A percentile compares a stretch with the other conserved stretches of the same genome.
These are phyloP conservation scores for Mortierella antarctica DNA, from an alignment of 192 early-diverging fungal species.

Conservation along the genomic window DNA sequence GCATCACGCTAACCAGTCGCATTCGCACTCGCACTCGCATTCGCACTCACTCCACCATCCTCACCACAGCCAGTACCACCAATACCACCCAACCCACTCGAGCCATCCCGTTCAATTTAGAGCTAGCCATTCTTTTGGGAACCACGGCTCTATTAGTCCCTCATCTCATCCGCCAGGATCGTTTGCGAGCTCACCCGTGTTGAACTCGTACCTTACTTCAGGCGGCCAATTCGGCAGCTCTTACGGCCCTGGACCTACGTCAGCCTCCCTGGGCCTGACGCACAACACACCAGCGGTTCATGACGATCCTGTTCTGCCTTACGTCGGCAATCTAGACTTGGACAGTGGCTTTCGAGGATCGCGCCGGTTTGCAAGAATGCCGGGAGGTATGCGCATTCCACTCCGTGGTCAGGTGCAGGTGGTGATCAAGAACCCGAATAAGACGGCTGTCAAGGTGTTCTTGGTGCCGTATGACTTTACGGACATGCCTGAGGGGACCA, in stretches of 20 bases:
- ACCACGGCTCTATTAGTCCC: conserved; percentile 15
- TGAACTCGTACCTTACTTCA: conserved; percentile 4
- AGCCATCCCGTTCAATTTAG: conserved; percentile 7
- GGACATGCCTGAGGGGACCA: conserved; percentile 76
- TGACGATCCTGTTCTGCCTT: conserved; percentile 71
- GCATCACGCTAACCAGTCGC: conserved; percentile 9
- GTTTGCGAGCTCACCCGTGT: conserved; percentile 28
- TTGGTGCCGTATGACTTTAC: conserved; percentile 82
- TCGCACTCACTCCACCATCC: conserved; percentile 19
- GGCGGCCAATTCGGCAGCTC: neutral
- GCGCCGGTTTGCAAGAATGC: conserved; percentile 49
- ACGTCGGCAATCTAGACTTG: conserved; percentile 80
- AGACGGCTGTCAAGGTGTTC: conserved; percentile 83
- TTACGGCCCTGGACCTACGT: conserved; percentile 9
- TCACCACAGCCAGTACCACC: neutral
- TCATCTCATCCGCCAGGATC: conserved; percentile 27
- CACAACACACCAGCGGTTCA: conserved; percentile 27
- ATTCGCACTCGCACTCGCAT: conserved; percentile 15
- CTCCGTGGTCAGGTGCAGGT: conserved; percentile 81
- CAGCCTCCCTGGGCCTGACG: conserved; percentile 7
- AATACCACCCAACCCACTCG: neutral
- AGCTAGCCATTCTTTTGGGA: conserved; percentile 8
- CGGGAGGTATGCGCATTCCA: conserved; percentile 75
- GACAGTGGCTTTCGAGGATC: conserved; percentile 59
- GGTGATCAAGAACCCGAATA: conserved; percentile 82